These are phyloP conservation scores for Syncephalastrum contaminatum DNA, from an alignment of 371 early-diverging fungal species.

Conservation along the genomic window DNA sequence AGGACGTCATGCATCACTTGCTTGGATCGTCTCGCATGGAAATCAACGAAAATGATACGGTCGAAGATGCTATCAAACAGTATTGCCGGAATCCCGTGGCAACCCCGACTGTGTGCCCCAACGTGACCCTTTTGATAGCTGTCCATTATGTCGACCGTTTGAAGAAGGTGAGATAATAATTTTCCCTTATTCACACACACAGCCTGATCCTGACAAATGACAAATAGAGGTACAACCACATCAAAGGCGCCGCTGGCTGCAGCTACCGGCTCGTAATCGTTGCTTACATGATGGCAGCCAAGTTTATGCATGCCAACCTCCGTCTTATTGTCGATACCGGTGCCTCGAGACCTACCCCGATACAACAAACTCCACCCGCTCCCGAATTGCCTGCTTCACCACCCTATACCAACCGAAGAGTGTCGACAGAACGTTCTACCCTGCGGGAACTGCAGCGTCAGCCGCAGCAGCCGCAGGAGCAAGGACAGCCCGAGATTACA, in stretches of 20 bases:
- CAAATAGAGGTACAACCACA: constrained; percentile 43
- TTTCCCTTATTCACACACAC: constrained; percentile 2
- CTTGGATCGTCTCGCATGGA: constrained; percentile 6
- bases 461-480: neutral
- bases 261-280: constrained; percentile 54
- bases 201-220: constrained; percentile 6
- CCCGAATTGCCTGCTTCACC: neutral
- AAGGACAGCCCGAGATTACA: neutral
- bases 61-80: constrained; percentile 30
- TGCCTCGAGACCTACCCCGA: constrained; percentile 11
- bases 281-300: constrained; percentile 61
- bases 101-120: constrained; percentile 45
- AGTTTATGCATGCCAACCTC: constrained; percentile 49
- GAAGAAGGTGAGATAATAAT: constrained; percentile 36
- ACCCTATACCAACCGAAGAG: no score
- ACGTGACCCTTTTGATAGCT: constrained; percentile 50
- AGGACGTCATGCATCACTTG: constrained; percentile 29
- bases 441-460: constrained; percentile 5
- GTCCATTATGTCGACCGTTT: constrained; percentile 58
- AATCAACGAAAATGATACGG: constrained; percentile 25
- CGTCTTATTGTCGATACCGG: constrained; percentile 30
- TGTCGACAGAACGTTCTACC: constrained; percentile 16
- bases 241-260: constrained; percentile 56
- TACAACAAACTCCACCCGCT: constrained; percentile 9
- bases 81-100: constrained; percentile 29